Base-by-base conservation (phyloP, 164 flowering plant species). In the Stephania cephalantha region DNA sequence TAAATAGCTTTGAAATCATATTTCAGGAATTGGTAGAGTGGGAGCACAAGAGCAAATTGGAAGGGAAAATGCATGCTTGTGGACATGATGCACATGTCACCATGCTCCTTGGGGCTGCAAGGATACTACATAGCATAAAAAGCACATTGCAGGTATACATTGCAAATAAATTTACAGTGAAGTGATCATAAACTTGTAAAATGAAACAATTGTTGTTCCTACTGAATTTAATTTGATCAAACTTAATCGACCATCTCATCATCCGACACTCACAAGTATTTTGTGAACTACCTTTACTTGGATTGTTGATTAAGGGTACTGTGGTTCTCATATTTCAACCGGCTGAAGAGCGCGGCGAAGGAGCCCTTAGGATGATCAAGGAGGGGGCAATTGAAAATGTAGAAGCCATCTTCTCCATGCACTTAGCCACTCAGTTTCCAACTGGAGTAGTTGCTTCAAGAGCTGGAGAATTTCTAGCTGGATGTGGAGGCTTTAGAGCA, bases 31-130 rank as follows among this genome's bases (percentile, higher is more conserved):
- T 85, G 86, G 87, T 81, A 76, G 91, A 87, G 42, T 88, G 88
- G 89, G 88, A 86, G 80, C 81, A 87, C 82, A 88, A 84, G 82
- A 90, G 94, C 82, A 84, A 82, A 78, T 78, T 81, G 17, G 83
- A 84, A 50, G 91, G 90, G 7, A 89, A 87, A 76, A 90, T 90
- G 92, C 92, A 90, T 77, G 95, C 91, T 18, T 90, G 95, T 74
- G 90, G 91, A 12, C 95, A 90, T 68, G 95, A 90, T 76, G 91
- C 84, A 0, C 92, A 89, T 79, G 87, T 83, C 4, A 71, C 88
- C 53, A 90, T 90, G 92, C 88, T 90, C 30, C 91, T 90, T 73
- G 92, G 95, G 55, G 92, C 95, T 74, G 91, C 92, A 69, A 87
- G 82, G 70, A 73, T 90, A 42, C 85, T 90, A 30, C 81, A 85